Conservation (phyloP, 495 filamentous ascomycete species). For the Pseudevernia furfuracea region DNA sequence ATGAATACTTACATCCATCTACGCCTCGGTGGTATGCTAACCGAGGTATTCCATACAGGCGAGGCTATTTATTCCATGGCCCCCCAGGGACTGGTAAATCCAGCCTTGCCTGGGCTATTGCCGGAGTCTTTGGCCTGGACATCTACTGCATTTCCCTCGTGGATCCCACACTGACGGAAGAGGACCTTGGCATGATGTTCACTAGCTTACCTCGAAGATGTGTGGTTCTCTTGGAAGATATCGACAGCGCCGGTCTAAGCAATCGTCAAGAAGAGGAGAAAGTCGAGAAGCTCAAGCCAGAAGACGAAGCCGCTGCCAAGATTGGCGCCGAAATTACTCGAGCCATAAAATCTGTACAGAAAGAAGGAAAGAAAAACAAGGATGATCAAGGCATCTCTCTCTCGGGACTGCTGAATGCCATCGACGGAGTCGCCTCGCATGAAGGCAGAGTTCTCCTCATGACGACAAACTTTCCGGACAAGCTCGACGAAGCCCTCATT, state of each 20-base stretch:
- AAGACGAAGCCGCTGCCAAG: constrained; percentile 19
- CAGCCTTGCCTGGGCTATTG: constrained; percentile 54
- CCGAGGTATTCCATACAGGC: constrained; percentile 55
- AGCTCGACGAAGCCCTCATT: constrained; percentile 66
- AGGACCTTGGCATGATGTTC: constrained; percentile 41
- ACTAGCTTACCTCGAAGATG: constrained; percentile 51
- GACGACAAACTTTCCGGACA: constrained; percentile 74
- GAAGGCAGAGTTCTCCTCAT: constrained; percentile 77
- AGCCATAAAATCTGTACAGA: constrained; percentile 22
- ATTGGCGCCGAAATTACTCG: constrained; percentile 19
- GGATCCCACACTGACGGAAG: constrained; percentile 45
- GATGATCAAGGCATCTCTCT: constrained; percentile 49
- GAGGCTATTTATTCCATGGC: constrained; percentile 58
- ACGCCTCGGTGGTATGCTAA: constrained; percentile 51
- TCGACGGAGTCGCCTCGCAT: constrained; percentile 75
- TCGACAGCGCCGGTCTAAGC: constrained; percentile 50
- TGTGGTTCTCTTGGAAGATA: constrained; percentile 61
- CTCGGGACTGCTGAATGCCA: constrained; percentile 72
- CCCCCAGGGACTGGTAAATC: constrained; percentile 67
- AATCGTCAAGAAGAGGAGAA: constrained; percentile 18
- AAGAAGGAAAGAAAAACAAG: constrained; percentile 12
- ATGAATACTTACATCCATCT: constrained; percentile 73
- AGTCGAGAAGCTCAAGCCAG: constrained; percentile 12
- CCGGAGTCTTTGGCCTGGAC: constrained; percentile 55
- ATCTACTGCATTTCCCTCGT: constrained; percentile 57